Conservation (phyloP, 2,329 filamentous ascomycete genomes). For the Simplicillium aogashimaense region DNA sequence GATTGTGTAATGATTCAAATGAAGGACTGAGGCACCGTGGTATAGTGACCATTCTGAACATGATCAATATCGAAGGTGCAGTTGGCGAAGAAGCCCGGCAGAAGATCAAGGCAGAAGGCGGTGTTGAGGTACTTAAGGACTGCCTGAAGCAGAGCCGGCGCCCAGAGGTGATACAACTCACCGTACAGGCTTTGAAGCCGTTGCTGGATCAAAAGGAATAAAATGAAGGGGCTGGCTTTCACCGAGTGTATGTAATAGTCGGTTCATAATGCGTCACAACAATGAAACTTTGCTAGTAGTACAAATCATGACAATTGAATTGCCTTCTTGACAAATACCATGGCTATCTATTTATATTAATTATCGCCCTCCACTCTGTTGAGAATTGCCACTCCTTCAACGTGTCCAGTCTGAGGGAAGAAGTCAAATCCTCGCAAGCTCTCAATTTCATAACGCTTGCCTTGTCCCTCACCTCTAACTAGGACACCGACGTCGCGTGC, state of each 20-base stretch:
- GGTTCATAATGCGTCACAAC: no score
- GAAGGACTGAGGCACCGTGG: constrained; percentile 64
- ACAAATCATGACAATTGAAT: constrained; percentile 1
- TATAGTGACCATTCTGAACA: constrained; percentile 63
- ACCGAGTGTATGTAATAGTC: no score
- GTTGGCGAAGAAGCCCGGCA: constrained; percentile 50
- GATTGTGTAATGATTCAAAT: constrained; percentile 63
- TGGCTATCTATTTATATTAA: not conserved
- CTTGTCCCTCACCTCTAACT: constrained; percentile 53
- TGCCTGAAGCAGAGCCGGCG: constrained; percentile 60
- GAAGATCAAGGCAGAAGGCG: constrained; percentile 51
- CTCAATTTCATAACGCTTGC: constrained; percentile 69
- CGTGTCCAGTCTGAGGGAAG: constrained; percentile 77
- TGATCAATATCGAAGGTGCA: constrained; percentile 57
- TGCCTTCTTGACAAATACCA: no score
- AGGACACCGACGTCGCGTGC: constrained; percentile 84
- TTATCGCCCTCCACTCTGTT: constrained; percentile 37
- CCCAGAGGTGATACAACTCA: constrained; percentile 59
- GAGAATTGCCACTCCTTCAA: constrained; percentile 57
- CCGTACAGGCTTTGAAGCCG: constrained; percentile 63
- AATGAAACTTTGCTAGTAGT: no score
- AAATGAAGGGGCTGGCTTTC: not conserved
- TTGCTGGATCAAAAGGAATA: constrained; percentile 35
- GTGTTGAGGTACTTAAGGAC: constrained; percentile 57
- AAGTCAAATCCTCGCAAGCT: constrained; percentile 91